Base-by-base conservation (phyloP, 768 basidiomycete genomes). In the Daedaleopsis nitida region DNA sequence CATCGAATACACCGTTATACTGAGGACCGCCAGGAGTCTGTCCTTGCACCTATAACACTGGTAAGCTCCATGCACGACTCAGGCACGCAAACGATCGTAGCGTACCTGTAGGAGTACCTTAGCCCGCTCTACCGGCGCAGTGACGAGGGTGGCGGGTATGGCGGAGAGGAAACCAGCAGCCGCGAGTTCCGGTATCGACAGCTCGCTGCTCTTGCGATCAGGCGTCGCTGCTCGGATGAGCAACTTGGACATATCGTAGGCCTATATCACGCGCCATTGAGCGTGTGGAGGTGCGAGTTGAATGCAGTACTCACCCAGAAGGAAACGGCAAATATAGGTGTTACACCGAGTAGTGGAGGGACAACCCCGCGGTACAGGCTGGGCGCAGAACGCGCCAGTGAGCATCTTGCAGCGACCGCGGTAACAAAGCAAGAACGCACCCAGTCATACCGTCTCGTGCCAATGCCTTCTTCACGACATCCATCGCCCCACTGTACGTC, bases 251-350 rank as follows among this genome's bases (percentile, higher is more conserved):
- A 86, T 80, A 72, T 98, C 95, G 71, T 98, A 99, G 8, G 92
- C 94, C 96, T 96, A 64, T 44, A 55, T 58, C 52, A 37, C 53
- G 14, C 10, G 24, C 19, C 21, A 39, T 55, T 55, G 1, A 55
- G 53, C n/a, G 21, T 54, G 32, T 24, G 1, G 23, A 51, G 42
- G 56, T 14, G 34, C 32, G 17, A n/a, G 45, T 2, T 2, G 39
- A 16, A 43, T 5, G 43, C 44, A 7, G 2, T 27, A 19, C 83
- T 59, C 74, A 95, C 96, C 96, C 96, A 98, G 81, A 99, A 98
- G 4, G 94, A 96, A 34, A 98, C 79, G 4, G 97, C 97, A 69
- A 99, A 99, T 70, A 98, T 98, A 37, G 97, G 97, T 5, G 97
- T 98, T 32, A 99, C 94, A 32, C 96, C 94, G 34, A 97, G 78